These are phyloP conservation scores for Barnettozyma populi DNA, from an alignment of 805 yeast genomes.

Conservation along the genomic window DNA sequence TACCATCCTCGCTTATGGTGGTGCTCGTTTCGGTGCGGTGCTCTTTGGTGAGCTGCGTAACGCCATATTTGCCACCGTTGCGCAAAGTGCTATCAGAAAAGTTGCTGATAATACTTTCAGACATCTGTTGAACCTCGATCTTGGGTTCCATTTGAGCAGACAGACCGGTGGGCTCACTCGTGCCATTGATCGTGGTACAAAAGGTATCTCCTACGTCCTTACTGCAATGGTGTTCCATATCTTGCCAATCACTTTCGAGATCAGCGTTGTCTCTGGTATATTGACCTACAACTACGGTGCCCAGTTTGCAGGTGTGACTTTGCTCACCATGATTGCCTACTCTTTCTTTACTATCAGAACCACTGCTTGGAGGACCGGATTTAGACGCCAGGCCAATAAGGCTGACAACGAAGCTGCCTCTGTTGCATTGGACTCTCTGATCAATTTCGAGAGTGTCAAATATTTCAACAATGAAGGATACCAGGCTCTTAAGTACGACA, in stretches of 20 bases:
- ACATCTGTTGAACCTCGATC: conserved; percentile 78
- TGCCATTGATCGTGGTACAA: conserved; percentile 96
- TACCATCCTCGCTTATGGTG: conserved; percentile 79
- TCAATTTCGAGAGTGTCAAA: conserved; percentile 91
- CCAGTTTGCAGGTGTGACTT: conserved; percentile 83
- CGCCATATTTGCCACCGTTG: conserved; percentile 93
- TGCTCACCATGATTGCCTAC: conserved; percentile 84
- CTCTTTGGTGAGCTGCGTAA: conserved; percentile 91
- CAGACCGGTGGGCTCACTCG: conserved; percentile 96
- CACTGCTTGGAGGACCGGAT: conserved; percentile 93
- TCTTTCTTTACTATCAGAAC: conserved; percentile 83
- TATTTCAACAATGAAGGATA: conserved; percentile 85
- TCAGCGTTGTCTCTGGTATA: conserved; percentile 88
- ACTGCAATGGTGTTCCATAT: conserved; percentile 98
- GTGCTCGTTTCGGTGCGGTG: conserved; percentile 91
- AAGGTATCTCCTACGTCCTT: conserved; percentile 89
- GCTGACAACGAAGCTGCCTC: conserved; percentile 97
- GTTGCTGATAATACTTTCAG: conserved; percentile 85
- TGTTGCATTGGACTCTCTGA: conserved; percentile 88
- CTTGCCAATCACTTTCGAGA: conserved; percentile 87
- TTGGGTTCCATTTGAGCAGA: conserved; percentile 81
- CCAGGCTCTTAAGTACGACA: conserved; percentile 76
- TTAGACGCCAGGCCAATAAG: conserved; percentile 80
- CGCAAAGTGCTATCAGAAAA: conserved; percentile 86
- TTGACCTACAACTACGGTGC: conserved; percentile 89